Percentiles rank a stretch among this genome's conserved stretches.
Conservation (phyloP, 2,329 filamentous ascomycete species). For the Colletotrichum godetiae region DNA sequence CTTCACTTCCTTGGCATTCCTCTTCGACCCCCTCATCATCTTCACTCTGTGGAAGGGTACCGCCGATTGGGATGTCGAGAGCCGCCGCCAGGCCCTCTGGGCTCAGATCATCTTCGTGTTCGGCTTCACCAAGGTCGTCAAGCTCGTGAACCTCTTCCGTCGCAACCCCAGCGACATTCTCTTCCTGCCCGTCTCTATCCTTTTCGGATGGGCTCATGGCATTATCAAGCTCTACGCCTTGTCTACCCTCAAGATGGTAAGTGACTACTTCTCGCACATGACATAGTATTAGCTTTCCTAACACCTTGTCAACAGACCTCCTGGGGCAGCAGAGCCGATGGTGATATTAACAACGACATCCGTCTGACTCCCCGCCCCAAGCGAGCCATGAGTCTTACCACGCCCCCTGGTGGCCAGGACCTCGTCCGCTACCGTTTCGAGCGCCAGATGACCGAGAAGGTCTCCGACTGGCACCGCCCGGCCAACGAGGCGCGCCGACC, state of each 20-base stretch:
- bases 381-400: slow-evolving; percentile 54
- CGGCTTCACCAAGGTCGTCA: slow-evolving; percentile 87
- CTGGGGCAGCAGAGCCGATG: slow-evolving; percentile 94
- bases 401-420: slow-evolving; percentile 54
- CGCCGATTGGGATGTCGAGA: slow-evolving; percentile 65
- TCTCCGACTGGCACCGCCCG: slow-evolving; percentile 27
- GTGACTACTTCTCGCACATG: slow-evolving; percentile 46
- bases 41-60: slow-evolving; percentile 77
- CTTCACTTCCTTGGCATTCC: slow-evolving; percentile 86
- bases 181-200: slow-evolving; percentile 84
- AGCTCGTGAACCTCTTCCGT: slow-evolving; percentile 87
- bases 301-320: slow-evolving; percentile 73
- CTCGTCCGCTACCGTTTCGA: slow-evolving; percentile 59
- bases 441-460: slow-evolving; percentile 49
- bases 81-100: slow-evolving; percentile 67
- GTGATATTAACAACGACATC: slow-evolving; percentile 83
- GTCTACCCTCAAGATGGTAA: slow-evolving; percentile 84
- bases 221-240: slow-evolving; percentile 92
- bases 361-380: slow-evolving; percentile 68
- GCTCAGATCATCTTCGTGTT: slow-evolving; percentile 80
- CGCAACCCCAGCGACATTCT: slow-evolving; percentile 85
- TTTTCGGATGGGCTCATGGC: slow-evolving; percentile 94
- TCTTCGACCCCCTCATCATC: slow-evolving; percentile 80
- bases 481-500: slow-evolving; percentile 32
- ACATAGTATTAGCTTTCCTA: background rate